Percentiles rank a stretch among this genome's conserved stretches.
Conservation (phyloP, 495 filamentous ascomycete genomes). For the Trypethelium eluteriae region DNA sequence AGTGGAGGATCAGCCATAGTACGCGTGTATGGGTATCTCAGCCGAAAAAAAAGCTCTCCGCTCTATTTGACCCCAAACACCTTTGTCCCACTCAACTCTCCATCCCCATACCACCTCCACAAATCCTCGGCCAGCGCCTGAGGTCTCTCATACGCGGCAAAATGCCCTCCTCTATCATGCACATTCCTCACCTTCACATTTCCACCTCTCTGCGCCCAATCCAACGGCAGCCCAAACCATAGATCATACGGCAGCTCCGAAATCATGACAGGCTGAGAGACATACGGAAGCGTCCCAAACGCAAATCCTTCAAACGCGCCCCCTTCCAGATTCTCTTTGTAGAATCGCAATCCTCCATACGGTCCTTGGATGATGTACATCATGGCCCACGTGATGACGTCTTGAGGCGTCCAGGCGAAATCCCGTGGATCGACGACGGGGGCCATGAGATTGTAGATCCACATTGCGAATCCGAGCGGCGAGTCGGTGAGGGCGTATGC, state of each 20-base stretch:
- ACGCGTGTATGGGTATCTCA: neutral
- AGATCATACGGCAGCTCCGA: conserved; percentile 3
- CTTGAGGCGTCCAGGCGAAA: conserved; percentile 1
- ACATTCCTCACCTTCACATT: conserved; percentile 24
- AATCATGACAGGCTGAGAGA: conserved; percentile 2
- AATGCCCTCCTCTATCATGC: conserved; percentile 53
- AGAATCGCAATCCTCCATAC: conserved; percentile 12
- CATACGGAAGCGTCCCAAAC: neutral
- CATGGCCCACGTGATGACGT: conserved; percentile 15
- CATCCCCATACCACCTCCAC: conserved; percentile 47
- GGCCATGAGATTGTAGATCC: conserved; percentile 16
- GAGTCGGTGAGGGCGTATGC: conserved; percentile 15
- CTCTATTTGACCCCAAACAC: neutral
- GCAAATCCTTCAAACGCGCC: neutral
- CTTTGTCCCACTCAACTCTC: neutral
- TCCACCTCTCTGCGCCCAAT: conserved; percentile 5
- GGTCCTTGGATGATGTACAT: conserved; percentile 17
- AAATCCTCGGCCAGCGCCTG: conserved; percentile 50
- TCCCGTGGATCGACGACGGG: neutral
- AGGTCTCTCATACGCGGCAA: conserved; percentile 53
- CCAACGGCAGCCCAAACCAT: neutral
- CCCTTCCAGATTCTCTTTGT: conserved; percentile 3
- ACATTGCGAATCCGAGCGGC: conserved; percentile 18
- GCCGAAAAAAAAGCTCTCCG: neutral
- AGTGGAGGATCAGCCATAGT: neutral